These are phyloP conservation scores for Dothiorella sarmentorum DNA, from an alignment of 2,329 filamentous ascomycete species.

Conservation along the genomic window DNA sequence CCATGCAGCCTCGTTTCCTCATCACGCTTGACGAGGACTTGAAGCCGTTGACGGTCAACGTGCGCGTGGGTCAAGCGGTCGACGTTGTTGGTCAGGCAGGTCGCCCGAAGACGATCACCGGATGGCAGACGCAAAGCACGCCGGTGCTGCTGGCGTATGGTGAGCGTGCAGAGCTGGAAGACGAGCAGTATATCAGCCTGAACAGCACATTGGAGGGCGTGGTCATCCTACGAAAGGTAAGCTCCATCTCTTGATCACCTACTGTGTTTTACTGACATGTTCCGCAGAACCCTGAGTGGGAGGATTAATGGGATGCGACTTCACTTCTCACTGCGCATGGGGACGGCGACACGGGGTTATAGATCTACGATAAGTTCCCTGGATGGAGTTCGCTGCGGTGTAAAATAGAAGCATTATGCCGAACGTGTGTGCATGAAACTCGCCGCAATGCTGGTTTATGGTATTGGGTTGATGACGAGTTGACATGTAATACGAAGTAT, in stretches of 20 bases:
- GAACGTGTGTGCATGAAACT: background rate
- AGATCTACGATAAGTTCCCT: constrained; percentile 1
- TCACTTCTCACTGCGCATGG: background rate
- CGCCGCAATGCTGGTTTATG: background rate
- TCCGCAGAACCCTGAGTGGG: constrained; percentile 45
- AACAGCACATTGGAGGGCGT: constrained; percentile 90
- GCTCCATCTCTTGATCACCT: constrained; percentile 26
- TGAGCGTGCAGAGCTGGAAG: constrained; percentile 92
- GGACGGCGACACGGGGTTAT: constrained; percentile 10
- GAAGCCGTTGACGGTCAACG: constrained; percentile 90
- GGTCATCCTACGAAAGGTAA: constrained; percentile 94
- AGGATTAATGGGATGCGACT: constrained; percentile 28
- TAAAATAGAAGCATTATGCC: constrained; percentile 16
- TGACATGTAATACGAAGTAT: background rate
- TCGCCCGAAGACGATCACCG: constrained; percentile 96
- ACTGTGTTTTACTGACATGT: constrained; percentile 20
- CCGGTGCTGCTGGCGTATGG: constrained; percentile 92
- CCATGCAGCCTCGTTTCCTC: constrained; percentile 95
- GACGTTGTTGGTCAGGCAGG: constrained; percentile 97
- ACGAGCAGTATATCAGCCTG: constrained; percentile 93
- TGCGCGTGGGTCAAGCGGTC: constrained; percentile 94
- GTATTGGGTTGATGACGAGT: background rate
- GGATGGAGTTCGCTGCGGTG: background rate
- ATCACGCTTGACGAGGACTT: constrained; percentile 94
- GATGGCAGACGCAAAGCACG: constrained; percentile 99